Evolutionary conservation across 2,329 filamentous ascomycete genomes (phyloP).

Genomic region (Metarhizium anisopliae): DNA sequence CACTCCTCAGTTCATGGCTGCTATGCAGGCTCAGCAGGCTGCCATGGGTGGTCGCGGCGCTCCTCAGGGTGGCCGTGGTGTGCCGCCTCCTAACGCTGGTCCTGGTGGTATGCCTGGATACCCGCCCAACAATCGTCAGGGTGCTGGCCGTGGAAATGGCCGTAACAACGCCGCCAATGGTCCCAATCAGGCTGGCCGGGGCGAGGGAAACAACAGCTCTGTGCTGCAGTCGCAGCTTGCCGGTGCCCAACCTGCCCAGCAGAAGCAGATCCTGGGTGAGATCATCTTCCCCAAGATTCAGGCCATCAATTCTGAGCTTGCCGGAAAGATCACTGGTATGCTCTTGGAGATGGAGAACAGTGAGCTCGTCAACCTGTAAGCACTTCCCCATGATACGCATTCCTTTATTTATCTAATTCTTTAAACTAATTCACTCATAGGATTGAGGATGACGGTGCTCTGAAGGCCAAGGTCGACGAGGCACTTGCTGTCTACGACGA

Average conservation of each 20-base stretch:
- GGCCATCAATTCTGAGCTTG: conserved; percentile 85
- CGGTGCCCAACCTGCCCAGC: conserved; percentile 56
- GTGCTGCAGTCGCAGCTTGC: conserved; percentile 51
- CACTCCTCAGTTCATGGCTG: conserved; percentile 70
- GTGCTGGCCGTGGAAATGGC: conserved; percentile 36
- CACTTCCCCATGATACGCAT: conserved; percentile 10
- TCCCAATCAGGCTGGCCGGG: conserved; percentile 39
- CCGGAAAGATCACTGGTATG: conserved; percentile 99
- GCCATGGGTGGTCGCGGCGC: conserved; percentile 52
- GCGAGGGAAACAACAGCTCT: conserved; percentile 20
- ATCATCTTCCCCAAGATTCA: conserved; percentile 98
- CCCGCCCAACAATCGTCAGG: conserved; percentile 46
- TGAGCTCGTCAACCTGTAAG: conserved; percentile 93
- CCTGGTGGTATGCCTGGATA: conserved; percentile 44
- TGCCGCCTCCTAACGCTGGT: conserved; percentile 58
- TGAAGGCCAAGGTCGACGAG: conserved; percentile 94
- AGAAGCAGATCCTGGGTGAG: conserved; percentile 98
- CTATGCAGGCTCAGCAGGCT: conserved; percentile 66
- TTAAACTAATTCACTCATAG: conserved; percentile 33
- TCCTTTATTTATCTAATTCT: conserved; percentile 8
- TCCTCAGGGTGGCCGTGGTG: conserved; percentile 60
- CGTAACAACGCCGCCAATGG: conserved; percentile 36
- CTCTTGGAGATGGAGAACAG: conserved; percentile 97
- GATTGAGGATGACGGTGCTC: conserved; percentile 79
- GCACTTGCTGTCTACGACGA: conserved; percentile 96